phyloP scores from a whole-genome alignment of 2,329 filamentous ascomycete genomes.

The Cadophora sp. region DNA sequence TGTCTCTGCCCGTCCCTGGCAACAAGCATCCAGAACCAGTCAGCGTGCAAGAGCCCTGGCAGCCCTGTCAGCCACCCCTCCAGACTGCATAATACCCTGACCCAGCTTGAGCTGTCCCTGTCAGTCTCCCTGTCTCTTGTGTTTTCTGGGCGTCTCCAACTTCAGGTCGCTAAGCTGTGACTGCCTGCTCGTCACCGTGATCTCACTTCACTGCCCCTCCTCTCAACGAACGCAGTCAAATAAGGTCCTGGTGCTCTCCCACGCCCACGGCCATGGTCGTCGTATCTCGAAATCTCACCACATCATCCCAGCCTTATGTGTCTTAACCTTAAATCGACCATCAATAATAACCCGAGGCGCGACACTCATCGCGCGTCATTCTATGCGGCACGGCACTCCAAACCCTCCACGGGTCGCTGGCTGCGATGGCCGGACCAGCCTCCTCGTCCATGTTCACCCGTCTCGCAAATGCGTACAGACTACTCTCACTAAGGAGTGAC shows the following conservation, averaged over 20 bases:
- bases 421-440: slow-evolving; percentile 41
- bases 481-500: slow-evolving; percentile 49
- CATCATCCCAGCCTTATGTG: neutral
- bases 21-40: slow-evolving; percentile 11
- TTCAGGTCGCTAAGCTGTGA: slow-evolving; percentile 7
- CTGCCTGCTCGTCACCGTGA: slow-evolving; percentile 2
- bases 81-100: slow-evolving; percentile 7
- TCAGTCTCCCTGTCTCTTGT: neutral
- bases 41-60: neutral
- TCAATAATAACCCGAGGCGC: neutral
- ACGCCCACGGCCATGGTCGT: neutral
- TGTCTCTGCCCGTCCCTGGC: slow-evolving; percentile 2
- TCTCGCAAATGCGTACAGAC: slow-evolving; percentile 47
- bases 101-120: slow-evolving; percentile 8
- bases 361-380: neutral
- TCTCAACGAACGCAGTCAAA: slow-evolving; percentile 10
- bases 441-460: slow-evolving; percentile 49
- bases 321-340: slow-evolving; percentile 18
- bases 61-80: slow-evolving; percentile 5
- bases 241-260: slow-evolving; percentile 2
- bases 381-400: slow-evolving; percentile 20
- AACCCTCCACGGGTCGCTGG: slow-evolving; percentile 6
- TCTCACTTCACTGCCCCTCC: neutral
- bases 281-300: slow-evolving; percentile 8
- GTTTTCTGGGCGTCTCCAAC: neutral